Evolutionary conservation across 345 rosid genomes (phyloP).

Genomic region (Euphorbia tirucalli): DNA sequence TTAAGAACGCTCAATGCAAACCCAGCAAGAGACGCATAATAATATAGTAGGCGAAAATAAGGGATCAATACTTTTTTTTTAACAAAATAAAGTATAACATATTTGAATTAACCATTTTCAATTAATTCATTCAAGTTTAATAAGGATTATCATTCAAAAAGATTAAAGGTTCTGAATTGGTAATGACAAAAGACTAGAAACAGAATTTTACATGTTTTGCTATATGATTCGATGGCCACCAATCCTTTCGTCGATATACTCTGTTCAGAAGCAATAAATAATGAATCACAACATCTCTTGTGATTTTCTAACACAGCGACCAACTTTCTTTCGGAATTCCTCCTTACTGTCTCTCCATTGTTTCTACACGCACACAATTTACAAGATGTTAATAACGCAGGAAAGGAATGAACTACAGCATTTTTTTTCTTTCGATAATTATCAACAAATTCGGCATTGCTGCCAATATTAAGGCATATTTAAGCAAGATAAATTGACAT

Average conservation of each 20-base stretch:
- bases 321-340: constrained; percentile 31
- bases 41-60: no score
- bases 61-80: not conserved
- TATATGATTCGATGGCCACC: not conserved
- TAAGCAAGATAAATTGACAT: not conserved
- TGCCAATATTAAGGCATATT: no score
- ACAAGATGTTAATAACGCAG: not conserved
- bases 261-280: not conserved
- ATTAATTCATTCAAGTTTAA: not conserved
- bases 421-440: not conserved
- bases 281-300: constrained; percentile 30
- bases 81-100: constrained; percentile 7
- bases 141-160: not conserved
- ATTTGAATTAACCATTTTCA: not conserved
- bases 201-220: constrained; percentile 11
- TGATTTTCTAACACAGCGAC: constrained; percentile 29
- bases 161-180: not conserved
- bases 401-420: not conserved
- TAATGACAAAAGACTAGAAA: not conserved
- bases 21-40: no score
- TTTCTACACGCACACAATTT: constrained; percentile 15
- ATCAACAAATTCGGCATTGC: no score
- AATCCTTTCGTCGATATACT: not conserved
- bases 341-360: constrained; percentile 29
- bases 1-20: no score